A percentile compares a stretch with the other conserved stretches of the same genome.
Evolutionary conservation across 129 eudicot species (phyloP).

Genomic region (Erigeron canadensis): DNA sequence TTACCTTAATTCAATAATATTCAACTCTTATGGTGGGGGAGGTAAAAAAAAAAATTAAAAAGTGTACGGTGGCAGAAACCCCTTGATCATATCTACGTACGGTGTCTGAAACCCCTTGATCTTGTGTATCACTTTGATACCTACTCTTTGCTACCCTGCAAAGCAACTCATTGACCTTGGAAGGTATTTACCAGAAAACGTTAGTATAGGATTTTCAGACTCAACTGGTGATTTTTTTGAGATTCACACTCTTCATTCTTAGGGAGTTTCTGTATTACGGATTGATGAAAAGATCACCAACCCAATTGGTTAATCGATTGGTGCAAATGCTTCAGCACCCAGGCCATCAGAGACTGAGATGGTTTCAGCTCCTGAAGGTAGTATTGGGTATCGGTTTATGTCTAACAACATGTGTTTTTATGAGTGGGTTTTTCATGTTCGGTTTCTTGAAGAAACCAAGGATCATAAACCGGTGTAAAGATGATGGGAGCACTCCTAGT

Average conservation of each 20-base stretch:
- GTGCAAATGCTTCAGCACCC: neutral
- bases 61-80: no score
- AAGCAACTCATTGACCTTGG: conserved; percentile 45
- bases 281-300: conserved; percentile 9
- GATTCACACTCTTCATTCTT: conserved; percentile 30
- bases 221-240: conserved; percentile 22
- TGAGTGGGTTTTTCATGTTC: conserved; percentile 17
- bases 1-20: no score
- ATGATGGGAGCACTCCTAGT: neutral
- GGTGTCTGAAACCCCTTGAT: no score
- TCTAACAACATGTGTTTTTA: conserved; percentile 1
- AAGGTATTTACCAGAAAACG: conserved; percentile 30
- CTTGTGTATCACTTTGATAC: no score
- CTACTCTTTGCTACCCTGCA: no score
- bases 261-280: conserved; percentile 29
- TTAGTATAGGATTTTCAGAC: conserved; percentile 37
- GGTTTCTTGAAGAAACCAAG: conserved; percentile 12
- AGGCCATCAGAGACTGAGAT: conserved; percentile 13
- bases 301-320: conserved; percentile 7
- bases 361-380: neutral
- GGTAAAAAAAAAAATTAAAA: no score
- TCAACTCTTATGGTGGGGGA: no score
- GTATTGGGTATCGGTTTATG: conserved; percentile 9
- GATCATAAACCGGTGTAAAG: neutral
- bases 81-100: no score